Evolutionary conservation across 306 rosid genomes (phyloP), one percentile per base, ranked within the genome.

Genomic region (Myrica gale): DNA sequence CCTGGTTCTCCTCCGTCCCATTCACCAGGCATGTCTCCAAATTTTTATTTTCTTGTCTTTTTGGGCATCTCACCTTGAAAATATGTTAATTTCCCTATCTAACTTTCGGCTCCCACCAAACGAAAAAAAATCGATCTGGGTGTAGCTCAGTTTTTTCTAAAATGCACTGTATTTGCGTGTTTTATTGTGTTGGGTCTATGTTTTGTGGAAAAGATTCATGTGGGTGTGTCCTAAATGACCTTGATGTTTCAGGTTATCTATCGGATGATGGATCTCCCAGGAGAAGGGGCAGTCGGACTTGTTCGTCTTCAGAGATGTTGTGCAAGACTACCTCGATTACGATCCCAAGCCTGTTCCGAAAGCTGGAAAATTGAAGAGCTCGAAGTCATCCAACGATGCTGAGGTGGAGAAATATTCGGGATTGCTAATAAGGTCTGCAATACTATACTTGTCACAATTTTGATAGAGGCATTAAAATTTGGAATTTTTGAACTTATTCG

Each of bases 291-390:
- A 62, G 11, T 82, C 88, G 16, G 90, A 94, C 68, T 90, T 94
- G 97, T 92, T 97, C 37, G 90, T 88, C 5, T 94, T 94, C 69
- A 85, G 80, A 82, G 78, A 77, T 32, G 95, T 92, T 6, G 97
- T 94, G 62, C 82, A 86, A 71, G 97, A 94, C 79, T 92, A 95
- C 79, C 93, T 94, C 52, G 85, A 82, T 55, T 73, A 83, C 19
- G 86, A 79, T 17, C 83, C 88, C 15, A 76, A 72, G 48, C 77
- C 50, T 7, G 66, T 67, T 15, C 68, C 46, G 56, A 85, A 79
- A 73, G 42, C 57, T 51, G 54, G 20, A 2, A 90, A 82, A 69
- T 62, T 63, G 47, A 87, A 71, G 68, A 65, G 63, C n/a, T 37
- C 56, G 2, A 76, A 68, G 72, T 32, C 23, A 47, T 20, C 83